Conservation (phyloP, 2,329 filamentous ascomycete genomes). For the Fusarium annulatum region DNA sequence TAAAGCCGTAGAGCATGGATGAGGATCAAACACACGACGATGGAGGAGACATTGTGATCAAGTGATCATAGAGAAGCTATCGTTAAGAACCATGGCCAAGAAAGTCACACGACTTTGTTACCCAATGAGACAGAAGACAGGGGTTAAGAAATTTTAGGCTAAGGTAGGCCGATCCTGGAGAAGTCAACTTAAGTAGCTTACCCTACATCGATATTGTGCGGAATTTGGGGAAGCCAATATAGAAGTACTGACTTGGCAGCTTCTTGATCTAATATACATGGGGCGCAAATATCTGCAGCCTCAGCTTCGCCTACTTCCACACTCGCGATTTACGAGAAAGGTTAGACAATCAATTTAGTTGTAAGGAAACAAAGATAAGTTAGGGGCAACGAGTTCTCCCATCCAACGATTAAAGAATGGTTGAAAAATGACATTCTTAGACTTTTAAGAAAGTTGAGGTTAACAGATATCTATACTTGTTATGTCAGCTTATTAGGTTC, state of each 20-base stretch:
- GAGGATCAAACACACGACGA: background rate
- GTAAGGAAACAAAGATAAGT: too few relatives aligned
- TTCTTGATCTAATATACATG: rapidly evolving
- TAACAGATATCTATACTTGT: rapidly evolving
- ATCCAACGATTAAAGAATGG: too few relatives aligned
- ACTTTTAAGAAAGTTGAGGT: too few relatives aligned
- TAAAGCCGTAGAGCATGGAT: background rate
- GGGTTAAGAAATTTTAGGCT: background rate
- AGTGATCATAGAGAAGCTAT: background rate
- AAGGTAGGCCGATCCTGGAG: rapidly evolving
- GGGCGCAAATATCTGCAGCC: rapidly evolving
- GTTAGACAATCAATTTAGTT: rapidly evolving
- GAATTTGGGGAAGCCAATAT: rapidly evolving
- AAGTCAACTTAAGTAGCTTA: rapidly evolving
- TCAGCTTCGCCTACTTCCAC: rapidly evolving
- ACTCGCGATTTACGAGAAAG: rapidly evolving
- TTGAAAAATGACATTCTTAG: too few relatives aligned
- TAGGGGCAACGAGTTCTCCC: too few relatives aligned
- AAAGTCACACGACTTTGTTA: background rate
- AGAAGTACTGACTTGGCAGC: background rate
- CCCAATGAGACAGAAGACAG: background rate
- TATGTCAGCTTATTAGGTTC: background rate
- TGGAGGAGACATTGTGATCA: background rate
- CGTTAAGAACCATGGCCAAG: background rate
- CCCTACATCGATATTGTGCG: rapidly evolving